Base-by-base conservation (phyloP, 768 basidiomycete species). In the Mycena maculata region DNA sequence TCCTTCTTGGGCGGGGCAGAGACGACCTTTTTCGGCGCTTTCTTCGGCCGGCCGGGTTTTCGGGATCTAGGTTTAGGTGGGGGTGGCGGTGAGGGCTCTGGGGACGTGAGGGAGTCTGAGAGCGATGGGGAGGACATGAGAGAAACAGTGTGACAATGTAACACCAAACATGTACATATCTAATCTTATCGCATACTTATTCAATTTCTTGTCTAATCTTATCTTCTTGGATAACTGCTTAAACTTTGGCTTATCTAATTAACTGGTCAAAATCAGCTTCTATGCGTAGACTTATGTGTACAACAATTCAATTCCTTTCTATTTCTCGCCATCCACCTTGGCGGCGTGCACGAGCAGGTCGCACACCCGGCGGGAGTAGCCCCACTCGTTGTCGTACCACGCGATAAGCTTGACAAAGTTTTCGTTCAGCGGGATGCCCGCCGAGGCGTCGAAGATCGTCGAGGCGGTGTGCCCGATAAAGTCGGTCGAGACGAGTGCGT, bases 351-450 rank as follows among this genome's bases (percentile, higher is more conserved):
- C 83, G 78, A 99, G 82, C 62, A 99, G 87, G 79, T 99, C 97
- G 82, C 91, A 90, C 60, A 97, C 96, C 77, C 96, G 91, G 79
- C 84, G 89, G 50, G 95, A 96, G 90, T 98, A 98, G 22, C 95
- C 92, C 91, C 91, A 94, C 82, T 95, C 93, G 81, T 95, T 95
- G 82, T 94, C 93, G 85, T 94, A 96, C 95, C 96, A 98, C 45
- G 93, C 78, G 78, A 99, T 91, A 75, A 98, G 89, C 89, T 99
- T 99, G 86, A 98, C 93, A 75, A 99, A 98, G 83, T 91, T 91
- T 68, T 83, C 75, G 90, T 92, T 98, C 78, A 99, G 89, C 77
- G 90, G 86, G 78, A 99, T 99, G 73, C 97, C 97, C 48, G 93
- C 97, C 68, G 81, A 83, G 73, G 96, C 96, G 76, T 99, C 97